Conservation (phyloP, 2,329 filamentous ascomycete genomes). For the Epichloe festucae region DNA sequence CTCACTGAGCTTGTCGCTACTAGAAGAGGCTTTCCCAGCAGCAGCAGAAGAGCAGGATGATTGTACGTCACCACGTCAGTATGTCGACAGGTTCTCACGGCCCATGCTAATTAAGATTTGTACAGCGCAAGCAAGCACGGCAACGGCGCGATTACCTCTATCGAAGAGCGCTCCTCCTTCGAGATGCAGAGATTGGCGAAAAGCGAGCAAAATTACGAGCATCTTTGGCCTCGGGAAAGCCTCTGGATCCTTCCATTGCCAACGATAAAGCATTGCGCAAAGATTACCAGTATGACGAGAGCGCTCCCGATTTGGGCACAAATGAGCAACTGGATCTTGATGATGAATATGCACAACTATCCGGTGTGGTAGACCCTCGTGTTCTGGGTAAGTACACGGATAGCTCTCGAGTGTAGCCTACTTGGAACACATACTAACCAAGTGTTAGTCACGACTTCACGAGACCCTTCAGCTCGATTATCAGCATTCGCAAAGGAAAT, state of each 20-base stretch:
- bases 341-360: constrained; percentile 82
- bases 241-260: constrained; percentile 67
- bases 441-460: constrained; percentile 67
- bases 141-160: constrained; percentile 55
- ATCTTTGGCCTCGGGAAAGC: constrained; percentile 79
- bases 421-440: background rate
- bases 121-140: constrained; percentile 26
- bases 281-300: constrained; percentile 91
- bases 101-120: background rate
- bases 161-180: constrained; percentile 71
- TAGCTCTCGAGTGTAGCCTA: constrained; percentile 9
- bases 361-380: constrained; percentile 80
- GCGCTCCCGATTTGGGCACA: constrained; percentile 50
- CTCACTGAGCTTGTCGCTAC: background rate
- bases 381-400: constrained; percentile 60
- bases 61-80: constrained; percentile 1
- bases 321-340: constrained; percentile 65
- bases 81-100: background rate
- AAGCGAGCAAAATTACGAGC: constrained; percentile 79
- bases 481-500: constrained; percentile 91
- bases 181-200: constrained; percentile 84
- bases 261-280: constrained; percentile 74
- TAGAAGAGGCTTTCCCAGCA: background rate
- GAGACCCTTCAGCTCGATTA: constrained; percentile 73
- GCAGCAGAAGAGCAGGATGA: constrained; percentile 3